Conservation (phyloP, 2,329 filamentous ascomycete species). For the Lachnellula willkommii region DNA sequence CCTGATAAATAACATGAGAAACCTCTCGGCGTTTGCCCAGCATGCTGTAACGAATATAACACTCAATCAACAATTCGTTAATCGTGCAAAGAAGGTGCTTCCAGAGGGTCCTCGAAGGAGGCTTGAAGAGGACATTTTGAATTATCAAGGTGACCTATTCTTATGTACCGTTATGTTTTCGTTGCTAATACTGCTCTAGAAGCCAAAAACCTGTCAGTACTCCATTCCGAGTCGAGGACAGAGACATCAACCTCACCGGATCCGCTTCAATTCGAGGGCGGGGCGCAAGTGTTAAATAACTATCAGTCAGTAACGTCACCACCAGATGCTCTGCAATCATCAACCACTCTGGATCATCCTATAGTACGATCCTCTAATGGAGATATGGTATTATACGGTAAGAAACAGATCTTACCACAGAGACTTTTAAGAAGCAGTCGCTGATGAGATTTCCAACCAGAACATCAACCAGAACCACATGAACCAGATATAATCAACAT, state of each 20-base stretch:
- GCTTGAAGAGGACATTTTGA: too few species aligned
- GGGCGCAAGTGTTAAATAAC: not conserved
- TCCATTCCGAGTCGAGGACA: not conserved
- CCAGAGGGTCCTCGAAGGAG: too few species aligned
- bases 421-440: not conserved
- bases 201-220: too few species aligned
- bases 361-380: not conserved
- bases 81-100: too few species aligned
- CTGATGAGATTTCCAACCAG: not conserved
- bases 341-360: not conserved
- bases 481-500: not conserved
- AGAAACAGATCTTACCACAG: not conserved
- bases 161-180: too few species aligned
- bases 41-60: too few species aligned
- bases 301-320: not conserved
- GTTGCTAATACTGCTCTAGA: too few species aligned
- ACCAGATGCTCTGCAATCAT: not conserved
- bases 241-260: not conserved
- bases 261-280: not conserved
- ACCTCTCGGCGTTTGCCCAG: too few species aligned
- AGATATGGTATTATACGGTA: not conserved
- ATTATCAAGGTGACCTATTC: too few species aligned
- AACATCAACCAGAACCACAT: not conserved
- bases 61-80: too few species aligned
- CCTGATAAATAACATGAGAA: too few species aligned